These are phyloP conservation scores for Leishmania gerbilli DNA, from an alignment of 208 protist genomes.

Conservation along the genomic window DNA sequence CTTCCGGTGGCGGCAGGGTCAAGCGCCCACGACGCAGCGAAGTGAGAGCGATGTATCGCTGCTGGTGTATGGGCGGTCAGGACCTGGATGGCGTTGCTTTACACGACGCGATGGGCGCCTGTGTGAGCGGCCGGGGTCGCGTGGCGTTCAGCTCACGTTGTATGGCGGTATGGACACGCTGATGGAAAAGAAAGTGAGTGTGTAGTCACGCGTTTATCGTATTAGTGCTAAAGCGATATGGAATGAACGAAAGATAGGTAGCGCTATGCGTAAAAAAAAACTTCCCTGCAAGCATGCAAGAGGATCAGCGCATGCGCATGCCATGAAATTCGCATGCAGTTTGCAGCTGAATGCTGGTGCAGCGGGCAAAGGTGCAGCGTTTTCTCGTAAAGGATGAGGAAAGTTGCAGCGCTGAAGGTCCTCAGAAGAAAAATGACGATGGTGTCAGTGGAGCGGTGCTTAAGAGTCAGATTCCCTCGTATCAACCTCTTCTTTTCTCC, in stretches of 20 bases:
- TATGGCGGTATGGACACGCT: neutral
- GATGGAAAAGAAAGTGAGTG: neutral
- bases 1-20: neutral
- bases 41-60: neutral
- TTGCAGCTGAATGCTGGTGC: neutral
- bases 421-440: neutral
- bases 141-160: neutral
- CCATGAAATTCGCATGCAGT: neutral
- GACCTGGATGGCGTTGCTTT: neutral
- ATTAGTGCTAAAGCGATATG: neutral
- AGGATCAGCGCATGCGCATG: neutral
- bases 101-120: neutral
- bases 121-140: neutral
- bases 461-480: neutral
- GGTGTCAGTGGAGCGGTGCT: neutral
- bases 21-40: neutral
- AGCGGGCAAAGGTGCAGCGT: neutral
- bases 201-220: neutral
- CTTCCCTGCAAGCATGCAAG: neutral
- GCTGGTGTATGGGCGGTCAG: neutral
- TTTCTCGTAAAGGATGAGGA: neutral
- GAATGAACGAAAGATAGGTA: neutral
- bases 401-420: neutral
- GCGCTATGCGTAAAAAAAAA: neutral
- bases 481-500: neutral